Conservation (phyloP, 306 rosid genomes). For the Coriaria nepalensis region DNA sequence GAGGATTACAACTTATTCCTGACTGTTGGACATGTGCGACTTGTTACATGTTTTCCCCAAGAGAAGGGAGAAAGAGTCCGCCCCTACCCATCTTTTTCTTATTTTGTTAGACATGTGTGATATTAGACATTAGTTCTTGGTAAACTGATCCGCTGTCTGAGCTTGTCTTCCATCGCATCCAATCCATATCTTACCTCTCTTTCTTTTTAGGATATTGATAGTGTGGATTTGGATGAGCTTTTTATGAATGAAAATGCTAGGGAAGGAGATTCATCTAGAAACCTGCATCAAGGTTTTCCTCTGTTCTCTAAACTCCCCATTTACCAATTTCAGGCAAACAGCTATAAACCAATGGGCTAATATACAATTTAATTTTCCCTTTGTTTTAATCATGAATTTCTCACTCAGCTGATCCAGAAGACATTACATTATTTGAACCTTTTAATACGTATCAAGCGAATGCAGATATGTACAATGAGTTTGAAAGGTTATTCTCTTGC, state of each 20-base stretch:
- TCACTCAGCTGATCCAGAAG: conserved; percentile 47
- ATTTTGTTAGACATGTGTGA: neutral
- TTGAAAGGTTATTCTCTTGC: conserved; percentile 45
- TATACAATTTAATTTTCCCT: conserved; percentile 5
- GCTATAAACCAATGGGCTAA: conserved; percentile 1
- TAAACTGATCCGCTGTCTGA: no score
- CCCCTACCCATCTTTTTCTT: no score
- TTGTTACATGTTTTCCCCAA: no score
- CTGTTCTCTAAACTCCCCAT: conserved; percentile 8
- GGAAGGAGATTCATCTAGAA: conserved; percentile 30
- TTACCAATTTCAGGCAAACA: conserved; percentile 4
- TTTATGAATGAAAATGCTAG: conserved; percentile 16
- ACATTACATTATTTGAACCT: conserved; percentile 46
- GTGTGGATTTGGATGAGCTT: conserved; percentile 48
- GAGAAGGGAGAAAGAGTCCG: no score
- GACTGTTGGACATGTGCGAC: no score
- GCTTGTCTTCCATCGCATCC: neutral
- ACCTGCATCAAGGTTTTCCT: conserved; percentile 57
- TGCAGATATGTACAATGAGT: conserved; percentile 27
- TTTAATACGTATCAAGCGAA: conserved; percentile 34
- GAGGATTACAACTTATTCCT: no score
- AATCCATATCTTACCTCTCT: conserved; percentile 4
- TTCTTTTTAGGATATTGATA: conserved; percentile 58
- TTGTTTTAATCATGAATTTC: conserved; percentile 11
- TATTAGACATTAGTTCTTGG: neutral